Evolutionary conservation across 1,139 yeast genomes (phyloP).

Genomic region (Candida albicans): DNA sequence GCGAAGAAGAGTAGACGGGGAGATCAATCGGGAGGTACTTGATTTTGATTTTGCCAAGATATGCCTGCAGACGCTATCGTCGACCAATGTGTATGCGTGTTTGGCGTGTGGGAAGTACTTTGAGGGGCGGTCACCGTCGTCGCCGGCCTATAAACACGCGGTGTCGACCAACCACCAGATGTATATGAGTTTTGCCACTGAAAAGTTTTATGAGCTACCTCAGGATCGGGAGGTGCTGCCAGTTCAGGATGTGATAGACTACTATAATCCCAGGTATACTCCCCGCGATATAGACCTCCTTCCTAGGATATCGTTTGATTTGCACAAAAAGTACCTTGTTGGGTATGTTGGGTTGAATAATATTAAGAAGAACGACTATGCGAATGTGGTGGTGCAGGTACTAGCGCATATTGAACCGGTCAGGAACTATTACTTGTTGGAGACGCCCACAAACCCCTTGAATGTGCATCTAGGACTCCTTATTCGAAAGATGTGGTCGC

Average conservation of each 20-base stretch:
- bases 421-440: constrained; percentile 50
- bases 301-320: constrained; percentile 30
- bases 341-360: constrained; percentile 70
- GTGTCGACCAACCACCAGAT: constrained; percentile 63
- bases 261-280: constrained; percentile 54
- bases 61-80: constrained; percentile 64
- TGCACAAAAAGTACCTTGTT: constrained; percentile 48
- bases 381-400: constrained; percentile 58
- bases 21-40: constrained; percentile 52
- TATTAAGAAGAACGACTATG: constrained; percentile 46
- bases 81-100: constrained; percentile 68
- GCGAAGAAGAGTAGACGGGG: constrained; percentile 27
- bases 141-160: constrained; percentile 71
- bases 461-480: constrained; percentile 43
- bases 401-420: constrained; percentile 55
- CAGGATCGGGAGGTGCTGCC: constrained; percentile 43
- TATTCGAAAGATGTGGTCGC: constrained; percentile 64
- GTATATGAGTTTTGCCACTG: constrained; percentile 53
- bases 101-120: constrained; percentile 72
- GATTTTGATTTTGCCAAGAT: constrained; percentile 73
- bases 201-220: constrained; percentile 58
- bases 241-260: constrained; percentile 49
- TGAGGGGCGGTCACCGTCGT: constrained; percentile 61
- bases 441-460: constrained; percentile 25
- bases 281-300: constrained; percentile 24